Conservation (phyloP, 192 early-diverging fungal species). For the Helicostylum pulchrum region DNA sequence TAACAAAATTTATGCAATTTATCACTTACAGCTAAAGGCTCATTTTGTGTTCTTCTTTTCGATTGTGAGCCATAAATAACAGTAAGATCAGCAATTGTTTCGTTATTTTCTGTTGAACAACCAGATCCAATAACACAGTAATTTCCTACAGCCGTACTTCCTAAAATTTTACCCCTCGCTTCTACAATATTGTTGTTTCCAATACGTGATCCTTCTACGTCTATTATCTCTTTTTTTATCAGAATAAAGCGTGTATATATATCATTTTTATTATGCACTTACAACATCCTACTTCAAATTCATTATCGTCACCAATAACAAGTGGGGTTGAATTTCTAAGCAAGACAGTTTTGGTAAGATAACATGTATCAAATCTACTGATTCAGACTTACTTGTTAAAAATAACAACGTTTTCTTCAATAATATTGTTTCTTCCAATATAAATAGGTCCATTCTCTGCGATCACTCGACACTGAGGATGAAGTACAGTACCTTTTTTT, state of each 20-base stretch:
- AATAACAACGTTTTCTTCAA: constrained; percentile 71
- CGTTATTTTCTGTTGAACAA: constrained; percentile 58
- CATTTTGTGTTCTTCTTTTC: constrained; percentile 47
- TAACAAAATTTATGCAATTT: background rate
- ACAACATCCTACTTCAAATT: constrained; percentile 74
- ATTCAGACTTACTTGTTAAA: constrained; percentile 56
- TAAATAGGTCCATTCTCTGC: constrained; percentile 65
- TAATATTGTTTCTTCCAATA: constrained; percentile 69
- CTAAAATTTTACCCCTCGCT: constrained; percentile 53
- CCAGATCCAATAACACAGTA: constrained; percentile 71
- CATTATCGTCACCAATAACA: constrained; percentile 69
- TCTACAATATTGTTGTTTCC: constrained; percentile 67
- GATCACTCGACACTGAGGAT: constrained; percentile 69
- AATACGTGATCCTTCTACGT: constrained; percentile 61
- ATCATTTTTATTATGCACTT: background rate
- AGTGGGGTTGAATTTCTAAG: constrained; percentile 46
- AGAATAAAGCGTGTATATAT: background rate
- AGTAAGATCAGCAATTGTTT: constrained; percentile 57
- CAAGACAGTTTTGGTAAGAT: background rate
- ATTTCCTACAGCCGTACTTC: constrained; percentile 58
- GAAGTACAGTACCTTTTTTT: constrained; percentile 57
- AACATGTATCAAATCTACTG: background rate
- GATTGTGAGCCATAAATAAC: constrained; percentile 62
- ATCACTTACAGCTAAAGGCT: constrained; percentile 6
- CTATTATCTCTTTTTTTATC: constrained; percentile 27